Evolutionary conservation across 257 asterid species (phyloP).

Genomic region (Linderniella brevidens): DNA sequence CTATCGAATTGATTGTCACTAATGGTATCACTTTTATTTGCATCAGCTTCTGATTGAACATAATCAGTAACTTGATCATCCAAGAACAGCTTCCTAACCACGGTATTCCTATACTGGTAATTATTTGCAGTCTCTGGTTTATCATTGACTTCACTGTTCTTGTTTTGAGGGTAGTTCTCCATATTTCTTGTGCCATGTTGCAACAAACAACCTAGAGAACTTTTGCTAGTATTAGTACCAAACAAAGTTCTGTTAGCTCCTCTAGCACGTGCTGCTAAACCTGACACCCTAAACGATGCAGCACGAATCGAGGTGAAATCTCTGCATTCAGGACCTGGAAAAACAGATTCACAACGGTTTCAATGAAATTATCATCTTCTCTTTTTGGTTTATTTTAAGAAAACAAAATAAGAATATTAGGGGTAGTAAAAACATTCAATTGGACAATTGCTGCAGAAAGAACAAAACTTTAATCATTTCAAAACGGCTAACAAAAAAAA

Average conservation of each 20-base stretch:
- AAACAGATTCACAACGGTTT: too few relatives aligned
- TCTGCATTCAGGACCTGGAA: constrained; percentile 28
- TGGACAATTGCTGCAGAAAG: neutral
- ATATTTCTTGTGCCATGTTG: constrained; percentile 15
- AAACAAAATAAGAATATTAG: neutral
- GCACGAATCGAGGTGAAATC: constrained; percentile 57
- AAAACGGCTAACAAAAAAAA: constrained; percentile 1
- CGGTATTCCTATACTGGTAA: constrained; percentile 26
- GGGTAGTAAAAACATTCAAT: neutral
- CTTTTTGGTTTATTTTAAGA: too few relatives aligned
- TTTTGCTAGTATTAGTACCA: constrained; percentile 17
- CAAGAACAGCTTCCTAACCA: constrained; percentile 63
- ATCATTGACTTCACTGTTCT: constrained; percentile 15
- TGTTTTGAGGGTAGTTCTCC: constrained; percentile 14
- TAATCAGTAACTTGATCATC: constrained; percentile 31
- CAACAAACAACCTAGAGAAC: constrained; percentile 19
- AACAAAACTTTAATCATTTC: constrained; percentile 3
- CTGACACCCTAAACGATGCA: constrained; percentile 67
- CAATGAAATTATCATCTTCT: too few relatives aligned
- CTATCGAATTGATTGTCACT: constrained; percentile 15
- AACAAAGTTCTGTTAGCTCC: constrained; percentile 16
- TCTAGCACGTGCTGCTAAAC: constrained; percentile 48
- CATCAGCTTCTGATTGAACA: constrained; percentile 16
- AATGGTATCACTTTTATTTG: neutral
- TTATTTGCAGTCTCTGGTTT: constrained; percentile 15